A percentile compares a stretch with the other conserved stretches of the same genome.
Conservation (phyloP, 2,329 filamentous ascomycete genomes). For the Diplodia sapinea region DNA sequence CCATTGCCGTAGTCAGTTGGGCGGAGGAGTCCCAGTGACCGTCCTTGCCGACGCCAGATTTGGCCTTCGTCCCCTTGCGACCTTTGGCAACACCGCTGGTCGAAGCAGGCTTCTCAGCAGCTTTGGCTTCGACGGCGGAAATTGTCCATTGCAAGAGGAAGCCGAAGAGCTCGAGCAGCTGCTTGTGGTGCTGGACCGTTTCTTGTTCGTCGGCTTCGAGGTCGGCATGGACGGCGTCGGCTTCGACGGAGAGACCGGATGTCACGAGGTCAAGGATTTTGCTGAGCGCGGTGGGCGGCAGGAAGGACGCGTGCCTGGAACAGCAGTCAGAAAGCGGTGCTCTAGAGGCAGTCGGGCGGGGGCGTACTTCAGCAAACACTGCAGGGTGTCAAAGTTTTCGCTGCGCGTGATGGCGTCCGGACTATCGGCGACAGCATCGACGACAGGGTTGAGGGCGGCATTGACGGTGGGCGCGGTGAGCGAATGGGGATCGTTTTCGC, state of each 20-base stretch:
- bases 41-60: constrained; percentile 67
- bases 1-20: constrained; percentile 86
- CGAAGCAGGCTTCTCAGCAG: constrained; percentile 82
- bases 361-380: constrained; percentile 95
- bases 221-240: constrained; percentile 83
- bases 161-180: constrained; percentile 88
- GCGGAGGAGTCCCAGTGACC: constrained; percentile 85
- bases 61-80: constrained; percentile 75
- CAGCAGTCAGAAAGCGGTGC: constrained; percentile 34
- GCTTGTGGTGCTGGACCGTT: constrained; percentile 83
- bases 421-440: constrained; percentile 89
- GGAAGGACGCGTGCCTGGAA: constrained; percentile 75
- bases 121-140: constrained; percentile 90
- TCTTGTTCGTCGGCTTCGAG: constrained; percentile 93
- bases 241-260: constrained; percentile 83
- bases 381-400: constrained; percentile 85
- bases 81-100: constrained; percentile 75
- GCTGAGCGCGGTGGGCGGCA: constrained; percentile 82
- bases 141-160: constrained; percentile 96
- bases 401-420: constrained; percentile 84
- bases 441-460: constrained; percentile 84
- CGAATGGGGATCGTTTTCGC: constrained; percentile 87
- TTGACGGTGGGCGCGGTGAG: constrained; percentile 82
- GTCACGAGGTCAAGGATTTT: constrained; percentile 92
- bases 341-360: constrained; percentile 40